These are phyloP conservation scores for Blumeria hordei DNA, from an alignment of 2,329 filamentous ascomycete genomes.

Conservation along the genomic window DNA sequence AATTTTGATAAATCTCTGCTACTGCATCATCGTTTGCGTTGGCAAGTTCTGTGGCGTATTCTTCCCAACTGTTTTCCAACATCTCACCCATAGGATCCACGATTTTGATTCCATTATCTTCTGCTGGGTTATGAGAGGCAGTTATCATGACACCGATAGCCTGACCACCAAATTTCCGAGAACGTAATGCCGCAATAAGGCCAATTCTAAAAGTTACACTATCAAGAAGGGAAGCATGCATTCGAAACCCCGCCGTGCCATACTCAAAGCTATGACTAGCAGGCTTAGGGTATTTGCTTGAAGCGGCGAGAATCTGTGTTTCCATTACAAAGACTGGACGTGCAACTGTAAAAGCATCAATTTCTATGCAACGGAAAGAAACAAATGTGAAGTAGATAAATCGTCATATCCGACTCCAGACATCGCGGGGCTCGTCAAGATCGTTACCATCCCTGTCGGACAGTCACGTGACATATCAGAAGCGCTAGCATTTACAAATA, in stretches of 20 bases:
- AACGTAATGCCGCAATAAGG: constrained; percentile 67
- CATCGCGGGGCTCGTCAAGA: too few relatives aligned
- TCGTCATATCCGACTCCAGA: too few relatives aligned
- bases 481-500: too few relatives aligned
- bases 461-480: too few relatives aligned
- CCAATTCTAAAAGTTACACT: constrained; percentile 86
- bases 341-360: too few relatives aligned
- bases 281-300: constrained; percentile 34
- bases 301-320: constrained; percentile 30
- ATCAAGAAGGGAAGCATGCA: constrained; percentile 58
- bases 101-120: constrained; percentile 84
- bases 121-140: constrained; percentile 73
- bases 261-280: constrained; percentile 34
- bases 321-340: constrained; percentile 17
- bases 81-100: constrained; percentile 97
- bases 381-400: too few relatives aligned
- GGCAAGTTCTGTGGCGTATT: constrained; percentile 66
- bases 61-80: constrained; percentile 90
- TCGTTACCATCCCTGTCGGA: too few relatives aligned
- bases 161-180: constrained; percentile 70
- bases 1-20: constrained; percentile 47
- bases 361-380: too few relatives aligned
- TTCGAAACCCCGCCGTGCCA: constrained; percentile 43
- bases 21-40: constrained; percentile 63
- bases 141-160: constrained; percentile 95